These are phyloP conservation scores for Ricinus communis DNA, from an alignment of 345 rosid genomes.

Conservation along the genomic window DNA sequence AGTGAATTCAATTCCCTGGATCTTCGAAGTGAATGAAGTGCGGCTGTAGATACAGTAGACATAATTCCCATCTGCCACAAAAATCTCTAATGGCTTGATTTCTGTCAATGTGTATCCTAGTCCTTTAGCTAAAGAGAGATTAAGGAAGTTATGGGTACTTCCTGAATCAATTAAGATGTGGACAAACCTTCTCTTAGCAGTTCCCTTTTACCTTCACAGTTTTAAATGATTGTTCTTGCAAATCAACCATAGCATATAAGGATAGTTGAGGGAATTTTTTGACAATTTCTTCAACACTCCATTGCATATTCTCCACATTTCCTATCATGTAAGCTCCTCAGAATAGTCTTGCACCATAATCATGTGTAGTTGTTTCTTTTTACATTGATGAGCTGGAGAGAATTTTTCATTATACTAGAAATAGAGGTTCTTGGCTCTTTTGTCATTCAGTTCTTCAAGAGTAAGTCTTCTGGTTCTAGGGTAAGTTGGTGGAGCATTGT, in stretches of 20 bases:
- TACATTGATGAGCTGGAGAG: neutral
- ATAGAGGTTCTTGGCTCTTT: too few relatives aligned
- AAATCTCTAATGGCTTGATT: neutral
- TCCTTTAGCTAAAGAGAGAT: neutral
- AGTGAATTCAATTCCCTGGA: neutral
- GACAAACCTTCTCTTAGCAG: neutral
- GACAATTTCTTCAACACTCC: neutral
- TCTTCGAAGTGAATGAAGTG: neutral
- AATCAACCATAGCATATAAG: neutral
- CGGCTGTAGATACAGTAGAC: neutral
- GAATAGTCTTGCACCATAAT: neutral
- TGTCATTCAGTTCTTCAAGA: too few relatives aligned
- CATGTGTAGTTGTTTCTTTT: neutral
- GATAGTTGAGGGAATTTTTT: too few relatives aligned
- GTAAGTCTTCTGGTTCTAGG: too few relatives aligned
- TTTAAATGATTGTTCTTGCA: neutral
- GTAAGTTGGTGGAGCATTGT: too few relatives aligned
- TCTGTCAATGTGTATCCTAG: neutral
- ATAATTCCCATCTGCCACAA: neutral
- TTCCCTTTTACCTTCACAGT: neutral
- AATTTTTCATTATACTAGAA: neutral
- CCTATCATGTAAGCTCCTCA: neutral
- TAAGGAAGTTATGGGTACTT: too few relatives aligned
- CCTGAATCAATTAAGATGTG: neutral
- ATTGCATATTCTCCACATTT: neutral